phyloP scores from a whole-genome alignment of 202 grass and related monocot species.

The Brachypodium distachyon region DNA sequence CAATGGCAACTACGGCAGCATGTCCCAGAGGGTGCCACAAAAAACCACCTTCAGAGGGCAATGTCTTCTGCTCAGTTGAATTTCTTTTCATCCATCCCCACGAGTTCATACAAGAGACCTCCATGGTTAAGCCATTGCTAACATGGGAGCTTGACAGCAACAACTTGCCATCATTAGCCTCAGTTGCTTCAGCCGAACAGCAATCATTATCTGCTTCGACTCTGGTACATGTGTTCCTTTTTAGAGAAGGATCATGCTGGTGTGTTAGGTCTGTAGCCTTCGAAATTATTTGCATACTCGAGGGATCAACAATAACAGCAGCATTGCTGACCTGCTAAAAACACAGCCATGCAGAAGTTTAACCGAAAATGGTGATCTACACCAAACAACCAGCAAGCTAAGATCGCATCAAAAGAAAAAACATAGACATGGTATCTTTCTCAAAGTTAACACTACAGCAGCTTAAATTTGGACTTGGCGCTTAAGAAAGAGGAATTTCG shows the following conservation, averaged over 20 bases:
- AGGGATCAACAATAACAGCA: conserved; percentile 75
- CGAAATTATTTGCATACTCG: conserved; percentile 52
- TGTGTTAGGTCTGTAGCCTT: conserved; percentile 43
- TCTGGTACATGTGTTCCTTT: conserved; percentile 18
- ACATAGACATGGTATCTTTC: neutral
- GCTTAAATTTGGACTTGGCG: neutral
- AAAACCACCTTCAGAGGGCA: conserved; percentile 19
- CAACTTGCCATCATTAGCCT: neutral
- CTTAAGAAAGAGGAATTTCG: too few species aligned
- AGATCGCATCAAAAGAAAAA: neutral
- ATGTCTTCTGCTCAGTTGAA: neutral
- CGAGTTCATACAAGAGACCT: conserved; percentile 61
- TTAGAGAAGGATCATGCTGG: conserved; percentile 5
- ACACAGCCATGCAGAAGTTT: neutral
- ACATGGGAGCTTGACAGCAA: neutral
- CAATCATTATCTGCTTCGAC: neutral
- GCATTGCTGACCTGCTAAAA: conserved; percentile 49
- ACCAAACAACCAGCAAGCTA: neutral
- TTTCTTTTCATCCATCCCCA: conserved; percentile 54
- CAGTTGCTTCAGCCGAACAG: neutral
- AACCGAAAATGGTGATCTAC: neutral
- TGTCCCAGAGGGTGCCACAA: conserved; percentile 78
- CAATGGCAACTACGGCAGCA: conserved; percentile 81
- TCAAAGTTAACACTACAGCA: neutral
- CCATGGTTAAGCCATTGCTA: conserved; percentile 18